Base-by-base conservation (phyloP, 2,329 filamentous ascomycete species). In the Sporothrix brasiliensis region DNA sequence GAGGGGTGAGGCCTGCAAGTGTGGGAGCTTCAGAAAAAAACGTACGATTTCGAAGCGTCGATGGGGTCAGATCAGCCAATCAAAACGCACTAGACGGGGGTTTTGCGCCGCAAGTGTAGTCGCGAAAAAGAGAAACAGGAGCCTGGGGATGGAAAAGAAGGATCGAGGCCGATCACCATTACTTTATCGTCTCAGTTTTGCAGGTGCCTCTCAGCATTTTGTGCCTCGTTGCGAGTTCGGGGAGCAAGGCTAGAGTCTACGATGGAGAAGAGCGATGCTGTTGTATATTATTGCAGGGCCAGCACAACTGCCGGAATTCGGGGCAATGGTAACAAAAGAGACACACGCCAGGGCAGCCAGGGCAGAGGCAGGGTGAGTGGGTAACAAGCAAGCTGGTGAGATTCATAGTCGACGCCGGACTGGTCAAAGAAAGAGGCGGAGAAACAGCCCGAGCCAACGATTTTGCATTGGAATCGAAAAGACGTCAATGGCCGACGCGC, bases 31-130 rank as follows among this genome's bases (percentile, higher is more conserved):
- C 39, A 70, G 50, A 72, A 74, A 75, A 77, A 78, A 78, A 78
- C 75, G 74, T 78, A 78, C 76, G 77, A 78, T 78, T 74, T 39
- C 73, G 67, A 73, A 71, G 74, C 70, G 52, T 70, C 53, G 67
- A 73, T 69, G 74, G 73, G 71, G 74, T 61, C 53, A 49, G 66
- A 66, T 72, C 67, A 50, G 41, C 77, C 76, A 78, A 78, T 77
- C 70, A 74, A 58, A 21, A 16, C n/a, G 44, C 11, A 4, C 30
- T n/a, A 14, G 27, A 21, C 41, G 24, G 30, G 30, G 47, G 67
- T 44, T 61, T 69, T 69, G 56, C 56, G 56, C 34, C 41, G 56
- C 34, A 61, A 61, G 56, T 39, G 56, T 39, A 44, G 34, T 44
- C 13, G 52, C 21, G 52, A 44, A 60, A 54, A 58, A 34, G 50